These are phyloP conservation scores for Globisporangium nunn DNA, from an alignment of 352 stramenopile genomes.

Conservation along the genomic window DNA sequence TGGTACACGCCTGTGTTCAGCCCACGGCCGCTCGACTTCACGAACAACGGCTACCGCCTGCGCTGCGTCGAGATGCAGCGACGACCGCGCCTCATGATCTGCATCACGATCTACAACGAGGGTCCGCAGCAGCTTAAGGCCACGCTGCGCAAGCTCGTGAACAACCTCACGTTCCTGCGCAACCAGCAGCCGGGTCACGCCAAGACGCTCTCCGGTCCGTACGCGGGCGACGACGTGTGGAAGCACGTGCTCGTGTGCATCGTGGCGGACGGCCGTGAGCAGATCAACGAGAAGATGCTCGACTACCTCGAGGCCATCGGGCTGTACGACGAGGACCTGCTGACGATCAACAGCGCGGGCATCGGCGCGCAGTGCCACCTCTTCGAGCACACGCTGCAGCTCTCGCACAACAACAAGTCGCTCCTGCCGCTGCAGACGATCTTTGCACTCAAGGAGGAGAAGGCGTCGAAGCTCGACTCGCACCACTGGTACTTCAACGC, in stretches of 20 bases:
- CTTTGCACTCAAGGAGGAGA: conserved; percentile 79
- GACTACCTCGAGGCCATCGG: conserved; percentile 70
- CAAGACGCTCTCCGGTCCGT: conserved; percentile 30
- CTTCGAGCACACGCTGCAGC: conserved; percentile 81
- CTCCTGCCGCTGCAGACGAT: conserved; percentile 69
- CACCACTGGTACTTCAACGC: conserved; percentile 85
- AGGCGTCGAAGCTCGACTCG: conserved; percentile 78
- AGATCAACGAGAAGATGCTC: conserved; percentile 73
- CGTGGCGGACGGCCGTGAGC: conserved; percentile 67
- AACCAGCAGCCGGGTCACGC: conserved; percentile 26
- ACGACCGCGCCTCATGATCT: conserved; percentile 72
- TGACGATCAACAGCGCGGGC: conserved; percentile 81
- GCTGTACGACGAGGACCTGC: conserved; percentile 77
- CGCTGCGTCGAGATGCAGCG: conserved; percentile 71
- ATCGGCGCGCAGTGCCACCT: conserved; percentile 78
- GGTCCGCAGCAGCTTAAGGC: conserved; percentile 51
- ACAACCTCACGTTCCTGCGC: conserved; percentile 72
- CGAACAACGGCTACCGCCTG: conserved; percentile 66
- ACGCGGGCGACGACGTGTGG: conserved; percentile 67
- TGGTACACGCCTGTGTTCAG: conserved; percentile 83
- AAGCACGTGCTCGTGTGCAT: conserved; percentile 79
- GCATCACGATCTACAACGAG: conserved; percentile 87
- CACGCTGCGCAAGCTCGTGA: conserved; percentile 74
- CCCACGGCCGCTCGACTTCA: conserved; percentile 62
- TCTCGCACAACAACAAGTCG: conserved; percentile 60